Percentiles rank a stretch among this genome's conserved stretches.
phyloP scores from a whole-genome alignment of 1,284 basidiomycete genomes.

The Schizophyllum commune region DNA sequence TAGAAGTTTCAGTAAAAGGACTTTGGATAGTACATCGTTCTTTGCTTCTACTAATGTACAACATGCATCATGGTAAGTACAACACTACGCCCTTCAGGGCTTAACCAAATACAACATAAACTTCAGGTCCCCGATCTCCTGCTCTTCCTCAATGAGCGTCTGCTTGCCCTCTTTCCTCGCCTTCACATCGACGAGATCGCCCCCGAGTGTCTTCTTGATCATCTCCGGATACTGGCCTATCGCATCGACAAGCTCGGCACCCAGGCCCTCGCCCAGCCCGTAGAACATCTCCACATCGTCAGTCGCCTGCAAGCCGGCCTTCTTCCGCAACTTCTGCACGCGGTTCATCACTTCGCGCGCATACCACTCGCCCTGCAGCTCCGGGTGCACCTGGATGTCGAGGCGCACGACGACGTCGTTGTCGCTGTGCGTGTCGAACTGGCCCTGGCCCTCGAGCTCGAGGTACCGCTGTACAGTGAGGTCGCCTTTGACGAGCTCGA shows the following conservation, averaged over 20 bases:
- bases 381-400: constrained; percentile 82
- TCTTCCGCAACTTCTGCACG: constrained; percentile 94
- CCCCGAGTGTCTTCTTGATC: constrained; percentile 74
- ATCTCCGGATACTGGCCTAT: constrained; percentile 65
- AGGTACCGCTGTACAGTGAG: constrained; percentile 88
- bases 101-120: constrained; percentile 65
- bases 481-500: constrained; percentile 86
- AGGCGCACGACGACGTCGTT: constrained; percentile 92
- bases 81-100: constrained; percentile 13
- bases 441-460: constrained; percentile 59
- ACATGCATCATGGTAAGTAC: neutral
- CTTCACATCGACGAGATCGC: constrained; percentile 56
- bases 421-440: constrained; percentile 85
- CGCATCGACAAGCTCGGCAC: constrained; percentile 64
- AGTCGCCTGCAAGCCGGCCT: constrained; percentile 89
- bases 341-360: constrained; percentile 90
- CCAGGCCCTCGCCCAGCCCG: constrained; percentile 65
- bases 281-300: constrained; percentile 94
- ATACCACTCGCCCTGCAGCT: constrained; percentile 84
- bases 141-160: constrained; percentile 72
- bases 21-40: neutral
- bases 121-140: constrained; percentile 80
- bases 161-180: constrained; percentile 36
- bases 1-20: no score
- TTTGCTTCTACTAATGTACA: neutral